These are phyloP conservation scores for Fomitopsis betulina DNA, from an alignment of 1,284 basidiomycete species.

Conservation along the genomic window DNA sequence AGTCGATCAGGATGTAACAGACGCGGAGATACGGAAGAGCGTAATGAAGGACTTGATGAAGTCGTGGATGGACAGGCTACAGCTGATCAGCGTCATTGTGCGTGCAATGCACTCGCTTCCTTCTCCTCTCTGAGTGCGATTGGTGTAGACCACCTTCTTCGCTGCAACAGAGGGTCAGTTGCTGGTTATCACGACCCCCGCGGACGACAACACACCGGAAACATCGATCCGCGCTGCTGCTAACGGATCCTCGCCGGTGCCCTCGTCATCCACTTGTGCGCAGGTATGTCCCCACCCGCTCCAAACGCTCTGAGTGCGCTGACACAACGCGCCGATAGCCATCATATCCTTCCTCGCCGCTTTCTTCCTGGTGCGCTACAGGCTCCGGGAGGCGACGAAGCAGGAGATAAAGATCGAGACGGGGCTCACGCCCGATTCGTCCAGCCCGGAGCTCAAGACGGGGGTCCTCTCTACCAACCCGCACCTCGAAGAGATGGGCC, in stretches of 20 bases:
- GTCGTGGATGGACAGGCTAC: conserved; percentile 58
- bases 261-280: conserved; percentile 49
- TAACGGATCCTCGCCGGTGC: conserved; percentile 46
- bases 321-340: conserved; percentile 27
- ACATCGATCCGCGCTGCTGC: conserved; percentile 29
- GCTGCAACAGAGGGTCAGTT: conserved; percentile 54
- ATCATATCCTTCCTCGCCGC: conserved; percentile 55
- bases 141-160: conserved; percentile 56
- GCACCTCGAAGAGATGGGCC: conserved; percentile 35
- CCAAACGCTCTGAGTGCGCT: neutral
- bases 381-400: conserved; percentile 44
- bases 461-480: conserved; percentile 34
- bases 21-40: conserved; percentile 39
- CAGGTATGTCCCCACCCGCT: conserved; percentile 33
- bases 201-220: conserved; percentile 8
- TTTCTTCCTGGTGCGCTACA: conserved; percentile 53
- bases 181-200: conserved; percentile 38
- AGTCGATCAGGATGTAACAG: conserved; percentile 40
- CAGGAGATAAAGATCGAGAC: conserved; percentile 29
- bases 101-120: neutral
- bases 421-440: neutral
- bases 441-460: neutral
- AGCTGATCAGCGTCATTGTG: conserved; percentile 50
- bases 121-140: neutral
- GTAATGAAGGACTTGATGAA: conserved; percentile 47